Base-by-base conservation (phyloP, 352 stramenopile species). In the Globisporangium emineosum region DNA sequence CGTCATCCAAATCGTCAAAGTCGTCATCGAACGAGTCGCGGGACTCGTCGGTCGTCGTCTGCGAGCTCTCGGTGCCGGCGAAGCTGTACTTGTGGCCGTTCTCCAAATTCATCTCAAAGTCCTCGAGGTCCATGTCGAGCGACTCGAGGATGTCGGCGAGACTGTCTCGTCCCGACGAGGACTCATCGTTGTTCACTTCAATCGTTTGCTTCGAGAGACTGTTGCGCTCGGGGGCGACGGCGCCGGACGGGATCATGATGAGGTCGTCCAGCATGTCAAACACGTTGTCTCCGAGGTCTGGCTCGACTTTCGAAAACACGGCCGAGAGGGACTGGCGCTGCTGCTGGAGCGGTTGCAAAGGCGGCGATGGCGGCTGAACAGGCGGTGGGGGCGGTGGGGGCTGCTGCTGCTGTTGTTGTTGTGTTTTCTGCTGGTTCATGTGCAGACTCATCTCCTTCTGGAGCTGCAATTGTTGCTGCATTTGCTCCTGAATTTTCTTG, bases 211-310 rank as follows among this genome's bases (percentile, higher is more conserved):
- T 90, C 27, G 80, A 90, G 19, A 93, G 60, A n/a, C 77, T 88
- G 32, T 68, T 73, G 59, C 84, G 78, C 62, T 91, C 81, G 5
- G 81, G 67, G 7, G 80, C 66, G 17, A 84, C 75, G 0, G 72
- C 73, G 0, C 79, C 71, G 1, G 76, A 83, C 47, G 80, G 78
- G 65, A 94, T 90, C 79, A 91, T 89, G 66, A 94, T 91, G 62
- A 94, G 77, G 60, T 94, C 85, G 73, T 94, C 85, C 37, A 94
- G 72, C 85, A 94, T 94, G 67, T 94, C 85, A 65, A 94, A 94
- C 32, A 94, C 81, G 71, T 89, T 94, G 72, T 94, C 85, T 37
- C 81, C 83, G 29, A 92, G 67, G 62, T 94, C 85, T 2, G 85
- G 83, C 69, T 94, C 85, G 47, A 94, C 81, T 63, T 90, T 89